phyloP scores from a whole-genome alignment of 1,139 yeast genomes.

The Candida gigantensis region DNA sequence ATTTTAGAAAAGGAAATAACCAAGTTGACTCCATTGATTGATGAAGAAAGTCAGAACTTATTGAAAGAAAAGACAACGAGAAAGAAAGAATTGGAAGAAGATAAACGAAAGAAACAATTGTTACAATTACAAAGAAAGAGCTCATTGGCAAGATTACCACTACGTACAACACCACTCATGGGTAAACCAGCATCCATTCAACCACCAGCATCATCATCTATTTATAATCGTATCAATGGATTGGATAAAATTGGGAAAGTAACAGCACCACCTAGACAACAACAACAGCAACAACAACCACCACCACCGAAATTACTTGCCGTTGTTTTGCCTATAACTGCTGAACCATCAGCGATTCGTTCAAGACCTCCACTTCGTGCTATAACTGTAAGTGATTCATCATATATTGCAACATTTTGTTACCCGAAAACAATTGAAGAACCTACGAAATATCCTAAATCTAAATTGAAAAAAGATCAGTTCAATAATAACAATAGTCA shows the following conservation, averaged over 20 bases:
- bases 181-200: slow-evolving; percentile 51
- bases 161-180: slow-evolving; percentile 35
- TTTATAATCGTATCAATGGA: slow-evolving; percentile 11
- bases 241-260: slow-evolving; percentile 10
- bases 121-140: slow-evolving; percentile 18
- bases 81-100: slow-evolving; percentile 24
- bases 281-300: too few species aligned
- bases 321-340: slow-evolving; percentile 29
- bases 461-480: slow-evolving; percentile 34
- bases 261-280: slow-evolving; percentile 20
- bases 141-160: slow-evolving; percentile 11
- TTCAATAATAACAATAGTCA: too few species aligned
- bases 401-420: slow-evolving; percentile 30
- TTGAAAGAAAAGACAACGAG: slow-evolving; percentile 26
- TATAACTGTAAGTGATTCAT: slow-evolving; percentile 26
- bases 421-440: slow-evolving; percentile 37
- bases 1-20: slow-evolving; percentile 45
- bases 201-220: slow-evolving; percentile 37
- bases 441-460: slow-evolving; percentile 47
- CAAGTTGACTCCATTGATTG: slow-evolving; percentile 39
- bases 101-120: slow-evolving; percentile 23
- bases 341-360: slow-evolving; percentile 20
- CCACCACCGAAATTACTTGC: slow-evolving; percentile 45
- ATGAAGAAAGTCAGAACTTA: slow-evolving; percentile 35
- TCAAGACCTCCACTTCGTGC: slow-evolving; percentile 22